Conservation (phyloP, 306 rosid genomes). For the Ormosia emarginata region DNA sequence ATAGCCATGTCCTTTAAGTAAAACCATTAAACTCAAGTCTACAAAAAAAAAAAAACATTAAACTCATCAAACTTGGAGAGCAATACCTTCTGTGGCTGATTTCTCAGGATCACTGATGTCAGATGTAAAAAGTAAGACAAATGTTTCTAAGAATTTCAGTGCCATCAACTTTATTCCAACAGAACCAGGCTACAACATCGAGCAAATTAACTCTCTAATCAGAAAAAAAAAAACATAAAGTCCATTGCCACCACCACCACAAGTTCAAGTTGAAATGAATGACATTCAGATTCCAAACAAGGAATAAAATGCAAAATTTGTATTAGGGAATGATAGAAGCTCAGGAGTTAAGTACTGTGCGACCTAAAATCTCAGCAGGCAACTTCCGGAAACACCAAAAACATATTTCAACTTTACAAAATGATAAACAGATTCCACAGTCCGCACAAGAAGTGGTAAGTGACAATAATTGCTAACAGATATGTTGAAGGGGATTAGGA, state of each 20-base stretch:
- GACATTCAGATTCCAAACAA: neutral
- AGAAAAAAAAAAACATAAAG: constrained; percentile 24
- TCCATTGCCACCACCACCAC: neutral
- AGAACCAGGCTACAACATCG: constrained; percentile 78
- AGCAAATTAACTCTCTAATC: constrained; percentile 37
- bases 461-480: neutral
- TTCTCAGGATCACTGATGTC: constrained; percentile 58
- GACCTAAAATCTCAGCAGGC: neutral
- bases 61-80: constrained; percentile 18
- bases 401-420: constrained; percentile 2
- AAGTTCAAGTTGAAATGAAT: neutral
- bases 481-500: no score
- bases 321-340: neutral
- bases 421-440: neutral
- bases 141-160: constrained; percentile 85
- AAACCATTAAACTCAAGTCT: neutral
- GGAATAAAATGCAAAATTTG: neutral
- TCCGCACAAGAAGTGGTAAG: neutral
- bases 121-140: constrained; percentile 70
- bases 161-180: constrained; percentile 73
- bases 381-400: neutral
- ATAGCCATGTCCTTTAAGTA: neutral
- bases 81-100: constrained; percentile 64
- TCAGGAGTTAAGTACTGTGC: neutral
- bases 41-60: neutral